A percentile compares a stretch with the other conserved stretches of the same genome.
Conservation (phyloP, 2,329 filamentous ascomycete species). For the Torrubiella hemipterigena region DNA sequence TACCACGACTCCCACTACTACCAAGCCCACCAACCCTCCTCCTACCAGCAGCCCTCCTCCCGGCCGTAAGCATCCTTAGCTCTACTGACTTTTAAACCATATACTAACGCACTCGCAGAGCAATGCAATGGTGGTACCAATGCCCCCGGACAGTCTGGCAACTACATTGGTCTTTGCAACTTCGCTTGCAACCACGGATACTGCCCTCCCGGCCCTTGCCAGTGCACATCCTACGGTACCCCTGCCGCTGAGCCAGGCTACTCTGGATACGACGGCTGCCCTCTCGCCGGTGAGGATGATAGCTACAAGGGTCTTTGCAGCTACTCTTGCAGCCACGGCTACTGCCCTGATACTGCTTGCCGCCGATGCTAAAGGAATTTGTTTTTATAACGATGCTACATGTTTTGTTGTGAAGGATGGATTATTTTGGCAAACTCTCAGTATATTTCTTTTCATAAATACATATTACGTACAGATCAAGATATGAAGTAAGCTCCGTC, state of each 20-base stretch:
- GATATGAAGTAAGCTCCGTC: too few species aligned
- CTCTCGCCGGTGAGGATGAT: constrained; percentile 17
- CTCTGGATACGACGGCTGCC: constrained; percentile 18
- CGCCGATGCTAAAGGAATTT: constrained; percentile 9
- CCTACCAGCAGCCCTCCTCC: constrained; percentile 3
- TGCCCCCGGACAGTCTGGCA: constrained; percentile 15
- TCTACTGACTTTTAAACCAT: too few species aligned
- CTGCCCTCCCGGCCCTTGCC: constrained; percentile 20
- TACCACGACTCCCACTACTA: constrained; percentile 17
- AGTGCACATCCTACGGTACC: constrained; percentile 18
- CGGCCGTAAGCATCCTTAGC: constrained; percentile 7
- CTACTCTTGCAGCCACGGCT: constrained; percentile 32
- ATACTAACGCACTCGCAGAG: too few species aligned
- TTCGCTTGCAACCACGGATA: constrained; percentile 20
- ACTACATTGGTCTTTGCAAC: constrained; percentile 22
- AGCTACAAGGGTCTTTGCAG: constrained; percentile 32
- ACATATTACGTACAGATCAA: too few species aligned
- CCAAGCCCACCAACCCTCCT: constrained; percentile 21
- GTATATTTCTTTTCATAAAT: too few species aligned
- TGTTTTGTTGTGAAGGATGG: too few species aligned
- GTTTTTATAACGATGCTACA: too few species aligned
- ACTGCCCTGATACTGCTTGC: constrained; percentile 26
- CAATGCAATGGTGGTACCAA: constrained; percentile 16
- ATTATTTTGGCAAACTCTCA: too few species aligned
- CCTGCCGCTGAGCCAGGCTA: constrained; percentile 12